Evolutionary conservation across 176 grass and related monocot genomes (phyloP), one percentile per base, ranked within the genome.

Genomic region (Rhipidocladum racemiflorum): DNA sequence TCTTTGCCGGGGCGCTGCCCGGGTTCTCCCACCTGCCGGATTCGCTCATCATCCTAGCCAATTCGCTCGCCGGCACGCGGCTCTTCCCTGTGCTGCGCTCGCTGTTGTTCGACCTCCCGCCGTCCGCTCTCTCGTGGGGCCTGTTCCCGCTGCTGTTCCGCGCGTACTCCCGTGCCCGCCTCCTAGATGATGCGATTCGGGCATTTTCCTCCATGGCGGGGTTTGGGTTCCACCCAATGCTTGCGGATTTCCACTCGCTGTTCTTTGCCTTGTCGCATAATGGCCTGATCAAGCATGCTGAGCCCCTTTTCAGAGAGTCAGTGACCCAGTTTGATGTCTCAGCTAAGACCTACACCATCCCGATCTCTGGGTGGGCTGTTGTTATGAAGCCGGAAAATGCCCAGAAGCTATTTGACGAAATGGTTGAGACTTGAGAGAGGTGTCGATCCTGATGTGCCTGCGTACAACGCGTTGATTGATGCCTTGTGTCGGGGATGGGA

Each of bases 101-200:
- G 39, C 85, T 99, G 51, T 74, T 95, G 62, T 91, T 76, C 46
- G 93, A 94, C 55, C 88, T 93, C 56, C 89, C 82, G 6, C 67
- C 71, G 0, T 63, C 74, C 12, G 65, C 80, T 6, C 78, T 94
- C 30, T 49, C 80, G 1, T 61, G 86, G 9, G 82, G 68, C 55
- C 85, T 92, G 13, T 98, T 95, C 72, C 89, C 89, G 64, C 90
- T 90, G 21, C 68, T 98, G 48, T 98, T 98, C 89, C 93, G 92
- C 34, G 68, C 87, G 4, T 95, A 99, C 67, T 76, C 89, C 0
- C 87, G 87, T 8, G 87, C 89, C 10, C 73, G 76, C 65, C 84
- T 93, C 70, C 87, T 93, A 3, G 76, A 84, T 8, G 96, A 95
- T 28, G 89, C 85, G 1, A 34, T 93, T 64, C 73, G 89, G 23